Percentiles rank a stretch among this genome's conserved stretches.
These are phyloP conservation scores for Heterobasidion irregulare DNA, from an alignment of 1,284 basidiomycete genomes.

Conservation along the genomic window DNA sequence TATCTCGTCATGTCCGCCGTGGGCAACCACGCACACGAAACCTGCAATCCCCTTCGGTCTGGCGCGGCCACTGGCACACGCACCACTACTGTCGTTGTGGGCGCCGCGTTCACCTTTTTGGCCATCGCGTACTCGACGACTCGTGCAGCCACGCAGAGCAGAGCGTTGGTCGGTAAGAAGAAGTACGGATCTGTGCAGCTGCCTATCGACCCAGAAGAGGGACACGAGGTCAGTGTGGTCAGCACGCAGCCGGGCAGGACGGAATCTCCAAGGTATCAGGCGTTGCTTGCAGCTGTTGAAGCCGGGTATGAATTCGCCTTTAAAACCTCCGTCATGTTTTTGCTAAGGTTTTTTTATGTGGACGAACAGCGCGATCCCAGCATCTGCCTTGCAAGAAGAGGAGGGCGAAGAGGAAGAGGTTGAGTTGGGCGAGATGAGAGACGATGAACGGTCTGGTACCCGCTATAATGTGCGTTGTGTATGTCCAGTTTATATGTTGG, in stretches of 20 bases:
- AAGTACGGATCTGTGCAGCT: conserved; percentile 55
- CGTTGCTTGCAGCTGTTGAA: conserved; percentile 90
- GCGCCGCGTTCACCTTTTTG: conserved; percentile 94
- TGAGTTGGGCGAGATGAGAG: conserved; percentile 62
- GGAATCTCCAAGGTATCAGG: conserved; percentile 90
- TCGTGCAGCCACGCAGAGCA: conserved; percentile 91
- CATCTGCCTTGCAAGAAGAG: conserved; percentile 80
- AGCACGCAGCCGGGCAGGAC: conserved; percentile 82
- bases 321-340: not conserved
- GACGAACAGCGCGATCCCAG: conserved; percentile 72
- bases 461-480: conserved; percentile 76
- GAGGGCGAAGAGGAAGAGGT: conserved; percentile 67
- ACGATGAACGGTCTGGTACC: conserved; percentile 96
- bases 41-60: conserved; percentile 83
- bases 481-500: not conserved
- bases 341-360: not conserved
- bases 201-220: conserved; percentile 42
- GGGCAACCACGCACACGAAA: conserved; percentile 80
- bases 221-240: conserved; percentile 66
- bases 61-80: conserved; percentile 56
- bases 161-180: conserved; percentile 79
- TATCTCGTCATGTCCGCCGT: conserved; percentile 95
- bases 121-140: conserved; percentile 98
- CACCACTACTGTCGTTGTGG: conserved; percentile 85
- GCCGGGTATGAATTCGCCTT: conserved; percentile 57